phyloP scores from a whole-genome alignment of 192 early-diverging fungal genomes.

The Umbelopsis isabellina region DNA sequence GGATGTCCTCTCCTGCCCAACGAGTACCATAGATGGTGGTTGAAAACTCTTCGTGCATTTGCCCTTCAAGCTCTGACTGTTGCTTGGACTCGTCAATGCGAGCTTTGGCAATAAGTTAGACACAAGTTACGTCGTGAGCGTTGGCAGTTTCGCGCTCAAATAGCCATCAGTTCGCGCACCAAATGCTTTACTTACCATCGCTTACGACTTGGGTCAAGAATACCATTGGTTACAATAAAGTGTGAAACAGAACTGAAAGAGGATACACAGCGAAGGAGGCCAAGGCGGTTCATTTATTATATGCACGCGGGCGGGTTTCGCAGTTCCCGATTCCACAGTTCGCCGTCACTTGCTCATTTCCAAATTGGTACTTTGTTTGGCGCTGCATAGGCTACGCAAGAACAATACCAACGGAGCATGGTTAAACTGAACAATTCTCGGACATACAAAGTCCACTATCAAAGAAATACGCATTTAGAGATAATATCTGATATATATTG shows the following conservation, averaged over 20 bases:
- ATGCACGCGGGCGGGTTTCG: background rate
- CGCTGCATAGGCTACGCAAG: no score
- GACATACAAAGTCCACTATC: no score
- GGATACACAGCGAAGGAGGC: background rate
- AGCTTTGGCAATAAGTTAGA: background rate
- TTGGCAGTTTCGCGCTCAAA: no score
- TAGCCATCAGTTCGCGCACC: no score
- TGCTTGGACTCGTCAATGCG: conserved; percentile 26
- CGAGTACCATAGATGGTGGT: conserved; percentile 37
- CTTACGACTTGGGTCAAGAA: conserved; percentile 14
- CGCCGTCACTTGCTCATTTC: conserved; percentile 9
- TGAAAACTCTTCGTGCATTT: conserved; percentile 21
- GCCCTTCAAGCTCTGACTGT: conserved; percentile 3
- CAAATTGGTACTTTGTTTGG: background rate
- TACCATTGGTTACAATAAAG: background rate
- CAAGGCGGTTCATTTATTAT: background rate
- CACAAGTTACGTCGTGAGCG: no score
- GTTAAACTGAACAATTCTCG: no score
- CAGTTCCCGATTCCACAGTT: conserved; percentile 5
- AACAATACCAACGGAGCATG: no score
- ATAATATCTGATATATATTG: no score
- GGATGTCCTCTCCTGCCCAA: conserved; percentile 37
- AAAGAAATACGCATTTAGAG: no score
- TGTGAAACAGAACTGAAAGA: background rate
- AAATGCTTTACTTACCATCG: background rate